These are phyloP conservation scores for Gossypium herbaceum DNA, from an alignment of 345 rosid species.

Conservation along the genomic window DNA sequence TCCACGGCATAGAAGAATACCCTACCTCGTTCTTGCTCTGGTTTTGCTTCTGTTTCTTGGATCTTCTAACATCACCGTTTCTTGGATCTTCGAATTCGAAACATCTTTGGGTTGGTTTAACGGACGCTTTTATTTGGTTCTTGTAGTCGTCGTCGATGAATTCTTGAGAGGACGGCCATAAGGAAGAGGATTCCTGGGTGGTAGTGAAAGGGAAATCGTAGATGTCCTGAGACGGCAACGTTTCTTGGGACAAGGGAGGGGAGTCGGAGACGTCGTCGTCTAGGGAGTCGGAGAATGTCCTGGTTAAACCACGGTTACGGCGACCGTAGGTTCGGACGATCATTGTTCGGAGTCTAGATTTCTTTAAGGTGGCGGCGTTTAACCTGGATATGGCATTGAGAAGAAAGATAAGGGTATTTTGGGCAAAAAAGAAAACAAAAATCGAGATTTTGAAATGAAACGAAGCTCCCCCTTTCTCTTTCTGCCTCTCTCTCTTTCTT, in stretches of 20 bases:
- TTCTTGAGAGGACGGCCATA: conserved; percentile 46
- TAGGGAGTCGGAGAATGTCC: conserved; percentile 44
- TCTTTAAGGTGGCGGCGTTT: conserved; percentile 8
- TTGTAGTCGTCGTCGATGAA: conserved; percentile 16
- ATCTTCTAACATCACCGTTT: conserved; percentile 37
- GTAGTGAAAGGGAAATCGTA: conserved; percentile 44
- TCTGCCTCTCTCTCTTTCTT: neutral
- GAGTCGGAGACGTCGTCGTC: conserved; percentile 47
- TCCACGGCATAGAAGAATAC: conserved; percentile 24
- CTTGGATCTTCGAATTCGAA: conserved; percentile 20
- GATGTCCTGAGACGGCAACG: conserved; percentile 44
- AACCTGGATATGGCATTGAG: conserved; percentile 21
- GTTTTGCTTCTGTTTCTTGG: conserved; percentile 53
- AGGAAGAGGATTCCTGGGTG: conserved; percentile 70
- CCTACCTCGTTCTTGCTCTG: conserved; percentile 13
- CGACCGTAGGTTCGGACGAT: conserved; percentile 94
- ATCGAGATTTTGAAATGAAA: conserved; percentile 8
- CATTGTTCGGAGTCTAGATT: conserved; percentile 38
- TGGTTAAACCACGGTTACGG: conserved; percentile 55
- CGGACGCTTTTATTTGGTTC: conserved; percentile 6
- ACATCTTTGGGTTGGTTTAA: conserved; percentile 13
- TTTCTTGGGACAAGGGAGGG: conserved; percentile 48
- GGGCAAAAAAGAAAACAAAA: conserved; percentile 1
- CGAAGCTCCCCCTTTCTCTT: neutral
- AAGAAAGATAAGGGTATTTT: conserved; percentile 16